Percentiles rank a stretch among this genome's conserved stretches.
Conservation (phyloP, 208 protist species). For the Leishmania tropica region DNA sequence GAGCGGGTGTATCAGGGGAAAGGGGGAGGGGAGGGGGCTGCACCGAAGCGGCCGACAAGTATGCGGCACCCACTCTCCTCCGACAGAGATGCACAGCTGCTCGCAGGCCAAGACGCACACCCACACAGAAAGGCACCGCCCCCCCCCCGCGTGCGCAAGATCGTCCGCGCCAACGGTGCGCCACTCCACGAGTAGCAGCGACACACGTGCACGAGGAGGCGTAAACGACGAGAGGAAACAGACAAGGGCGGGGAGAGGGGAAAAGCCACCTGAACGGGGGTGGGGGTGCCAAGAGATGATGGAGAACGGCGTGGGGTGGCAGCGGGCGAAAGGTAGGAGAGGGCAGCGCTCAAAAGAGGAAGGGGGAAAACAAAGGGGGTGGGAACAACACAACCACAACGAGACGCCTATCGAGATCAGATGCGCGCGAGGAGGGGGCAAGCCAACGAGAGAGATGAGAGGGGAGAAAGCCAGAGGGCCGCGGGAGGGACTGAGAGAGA, state of each 20-base stretch:
- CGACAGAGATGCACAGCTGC: background rate
- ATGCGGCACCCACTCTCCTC: background rate
- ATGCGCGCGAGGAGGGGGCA: background rate
- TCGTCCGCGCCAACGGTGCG: background rate
- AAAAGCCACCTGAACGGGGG: background rate
- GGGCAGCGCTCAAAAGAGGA: slow-evolving; percentile 5
- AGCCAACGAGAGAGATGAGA: background rate
- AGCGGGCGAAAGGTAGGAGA: background rate
- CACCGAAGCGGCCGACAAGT: background rate
- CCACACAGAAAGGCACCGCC: background rate
- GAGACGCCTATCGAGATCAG: background rate
- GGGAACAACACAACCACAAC: background rate
- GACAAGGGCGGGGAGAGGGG: background rate
- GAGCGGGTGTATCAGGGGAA: background rate
- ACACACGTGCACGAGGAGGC: background rate
- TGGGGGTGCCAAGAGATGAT: background rate
- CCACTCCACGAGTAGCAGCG: background rate
- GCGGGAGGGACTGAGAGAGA: background rate
- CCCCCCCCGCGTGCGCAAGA: background rate
- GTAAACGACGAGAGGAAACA: background rate
- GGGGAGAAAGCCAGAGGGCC: background rate
- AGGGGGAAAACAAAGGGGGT: background rate
- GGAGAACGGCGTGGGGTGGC: background rate
- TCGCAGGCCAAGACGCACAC: background rate
- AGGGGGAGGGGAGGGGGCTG: background rate